phyloP scores from a whole-genome alignment of 306 rosid genomes.

The Fagus crenata region DNA sequence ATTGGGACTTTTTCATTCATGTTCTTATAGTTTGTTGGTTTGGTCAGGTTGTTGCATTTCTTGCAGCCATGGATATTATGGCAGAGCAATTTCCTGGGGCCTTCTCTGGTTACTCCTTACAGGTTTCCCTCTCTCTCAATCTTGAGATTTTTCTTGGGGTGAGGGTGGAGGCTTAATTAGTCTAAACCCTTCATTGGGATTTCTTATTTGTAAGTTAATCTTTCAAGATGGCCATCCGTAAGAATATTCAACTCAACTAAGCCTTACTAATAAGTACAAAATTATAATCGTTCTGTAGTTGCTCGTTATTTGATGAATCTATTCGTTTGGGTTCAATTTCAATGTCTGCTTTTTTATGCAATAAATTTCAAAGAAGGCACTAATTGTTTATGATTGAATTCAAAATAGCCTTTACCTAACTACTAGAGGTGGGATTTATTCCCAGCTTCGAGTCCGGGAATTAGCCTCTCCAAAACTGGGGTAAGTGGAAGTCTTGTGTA shows the following conservation, averaged over 20 bases:
- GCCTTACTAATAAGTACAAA: background rate
- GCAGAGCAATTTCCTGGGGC: slow-evolving; percentile 96
- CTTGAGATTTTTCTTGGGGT: slow-evolving; percentile 18
- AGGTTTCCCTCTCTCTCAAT: slow-evolving; percentile 48
- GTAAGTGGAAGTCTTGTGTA: too few species aligned
- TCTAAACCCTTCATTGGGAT: slow-evolving; percentile 2
- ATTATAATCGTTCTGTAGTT: background rate
- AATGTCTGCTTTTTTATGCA: too few species aligned
- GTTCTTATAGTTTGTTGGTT: slow-evolving; percentile 27
- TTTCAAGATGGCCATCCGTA: background rate
- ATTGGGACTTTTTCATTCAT: slow-evolving; percentile 22
- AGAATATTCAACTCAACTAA: background rate
- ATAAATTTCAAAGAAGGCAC: too few species aligned
- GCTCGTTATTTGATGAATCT: background rate
- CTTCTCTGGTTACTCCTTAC: slow-evolving; percentile 82
- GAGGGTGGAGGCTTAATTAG: background rate
- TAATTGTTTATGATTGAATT: too few species aligned
- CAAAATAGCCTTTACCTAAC: too few species aligned
- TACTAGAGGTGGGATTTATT: too few species aligned
- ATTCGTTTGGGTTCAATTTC: background rate
- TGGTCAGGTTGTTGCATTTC: slow-evolving; percentile 86
- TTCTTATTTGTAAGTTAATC: background rate
- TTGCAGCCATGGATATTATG: slow-evolving; percentile 97
- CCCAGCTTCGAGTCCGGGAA: too few species aligned
- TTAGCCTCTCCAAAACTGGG: too few species aligned